Evolutionary conservation across 257 asterid genomes (phyloP), one percentile per base, ranked within the genome.

Genomic region (Eucommia ulmoides): DNA sequence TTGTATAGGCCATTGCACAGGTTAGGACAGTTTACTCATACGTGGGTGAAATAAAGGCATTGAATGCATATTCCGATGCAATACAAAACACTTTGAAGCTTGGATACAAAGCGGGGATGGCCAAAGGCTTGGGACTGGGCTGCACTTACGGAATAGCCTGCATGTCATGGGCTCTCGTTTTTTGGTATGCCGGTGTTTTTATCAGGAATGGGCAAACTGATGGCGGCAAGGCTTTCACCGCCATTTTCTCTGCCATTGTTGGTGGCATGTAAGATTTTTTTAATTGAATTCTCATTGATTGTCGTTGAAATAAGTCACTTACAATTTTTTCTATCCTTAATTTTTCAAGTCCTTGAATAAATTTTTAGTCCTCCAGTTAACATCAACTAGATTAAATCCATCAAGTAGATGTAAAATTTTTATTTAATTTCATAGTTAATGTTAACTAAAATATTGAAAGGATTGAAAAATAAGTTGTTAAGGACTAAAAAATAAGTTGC

Each of bases 61-160:
- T 83, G 19, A 45, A 65, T 52, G 69, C 96, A 4, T 89, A 86
- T 67, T 86, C 96, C 2, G 96, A 91, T 67, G 79, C 87, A 52
- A 80, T 91, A 63, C 93, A 86, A 21, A 86, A 79, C 59, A 86
- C 99, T 0, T 56, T 86, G 46, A 83, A 86, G 67, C 83, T 91
- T n/a, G 95, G 96, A 33, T 91, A 91, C 72, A 91, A 75, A 74
- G 96, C 96, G 20, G 99, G 99, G 24, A 86, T 91, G 93, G 99
- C 99, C 41, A 91, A 86, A 70, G 99, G 99, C 19, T 80, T 91
- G 17, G 99, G 99, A 46, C 61, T 91, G 53, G 99, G 96, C 59
- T 91, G 96, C 59, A 86, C 96, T 12, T 86, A 83, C 11, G 96
- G 96, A 59, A 91, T 91, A 62, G 96, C 96, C 23, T 91, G 96